These are phyloP conservation scores for Ettlia oleoabundans DNA, from an alignment of 139 green algal genomes.

Conservation along the genomic window DNA sequence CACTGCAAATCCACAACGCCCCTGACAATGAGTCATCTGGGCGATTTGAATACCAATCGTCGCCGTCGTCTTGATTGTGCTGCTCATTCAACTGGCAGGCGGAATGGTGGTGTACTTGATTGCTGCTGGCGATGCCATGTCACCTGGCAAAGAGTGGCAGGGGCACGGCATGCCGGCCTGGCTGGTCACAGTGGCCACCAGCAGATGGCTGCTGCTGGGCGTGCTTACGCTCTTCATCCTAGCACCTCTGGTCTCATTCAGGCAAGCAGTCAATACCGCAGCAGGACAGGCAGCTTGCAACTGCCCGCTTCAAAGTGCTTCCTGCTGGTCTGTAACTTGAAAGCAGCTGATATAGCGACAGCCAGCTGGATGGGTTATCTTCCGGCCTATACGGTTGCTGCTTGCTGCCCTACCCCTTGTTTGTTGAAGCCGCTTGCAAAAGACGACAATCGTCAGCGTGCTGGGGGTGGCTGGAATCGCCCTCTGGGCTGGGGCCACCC, in stretches of 20 bases:
- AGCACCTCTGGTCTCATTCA: not conserved
- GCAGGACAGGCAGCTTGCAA: too few relatives aligned
- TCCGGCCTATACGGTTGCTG: not conserved
- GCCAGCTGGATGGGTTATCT: not conserved
- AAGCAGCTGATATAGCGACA: not conserved
- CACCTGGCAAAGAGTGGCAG: not conserved
- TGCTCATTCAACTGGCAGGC: not conserved
- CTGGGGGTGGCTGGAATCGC: not conserved
- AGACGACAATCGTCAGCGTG: not conserved
- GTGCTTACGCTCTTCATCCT: not conserved
- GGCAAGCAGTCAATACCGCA: too few relatives aligned
- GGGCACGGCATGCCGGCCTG: not conserved
- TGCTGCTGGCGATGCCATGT: not conserved
- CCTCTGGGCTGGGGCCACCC: not conserved
- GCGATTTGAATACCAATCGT: not conserved
- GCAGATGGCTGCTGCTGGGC: not conserved
- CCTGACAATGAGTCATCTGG: not conserved
- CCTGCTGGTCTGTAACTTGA: not conserved
- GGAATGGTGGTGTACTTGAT: not conserved
- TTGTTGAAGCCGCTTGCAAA: conserved; percentile 2
- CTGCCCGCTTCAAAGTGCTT: too few relatives aligned
- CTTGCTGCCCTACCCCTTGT: not conserved
- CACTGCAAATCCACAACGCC: not conserved
- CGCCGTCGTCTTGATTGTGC: not conserved
- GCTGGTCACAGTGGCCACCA: not conserved